Evolutionary conservation across 805 yeast species (phyloP).

Genomic region (Wickerhamiella parazyma): DNA sequence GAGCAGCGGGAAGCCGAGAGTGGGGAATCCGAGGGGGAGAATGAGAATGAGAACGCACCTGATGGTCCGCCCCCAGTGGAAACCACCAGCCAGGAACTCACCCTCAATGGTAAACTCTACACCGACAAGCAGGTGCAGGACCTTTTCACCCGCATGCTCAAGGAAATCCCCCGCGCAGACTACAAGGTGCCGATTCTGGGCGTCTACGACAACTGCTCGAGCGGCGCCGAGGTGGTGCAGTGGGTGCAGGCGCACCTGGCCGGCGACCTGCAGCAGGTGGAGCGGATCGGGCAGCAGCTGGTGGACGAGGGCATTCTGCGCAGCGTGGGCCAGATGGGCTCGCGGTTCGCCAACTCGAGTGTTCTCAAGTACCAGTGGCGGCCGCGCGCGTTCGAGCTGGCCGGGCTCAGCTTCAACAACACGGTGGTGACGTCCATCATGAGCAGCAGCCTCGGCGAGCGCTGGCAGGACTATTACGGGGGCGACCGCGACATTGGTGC

Average conservation of each 20-base stretch:
- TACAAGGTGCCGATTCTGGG: conserved; percentile 59
- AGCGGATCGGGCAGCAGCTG: conserved; percentile 60
- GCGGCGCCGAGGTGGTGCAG: conserved; percentile 46
- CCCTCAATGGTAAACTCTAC: conserved; percentile 24
- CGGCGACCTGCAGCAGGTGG: conserved; percentile 40
- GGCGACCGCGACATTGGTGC: conserved; percentile 26
- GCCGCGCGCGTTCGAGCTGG: conserved; percentile 46
- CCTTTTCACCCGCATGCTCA: conserved; percentile 32
- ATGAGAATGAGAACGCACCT: too few relatives aligned
- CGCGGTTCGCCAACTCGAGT: conserved; percentile 56
- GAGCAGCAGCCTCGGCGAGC: conserved; percentile 8
- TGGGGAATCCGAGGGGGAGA: conserved; percentile 9
- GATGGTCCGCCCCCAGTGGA: conserved; percentile 3
- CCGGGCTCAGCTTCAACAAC: conserved; percentile 23
- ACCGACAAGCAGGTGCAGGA: conserved; percentile 31
- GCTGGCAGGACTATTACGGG: conserved; percentile 7
- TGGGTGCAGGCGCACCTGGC: conserved; percentile 35
- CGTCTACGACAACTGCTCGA: conserved; percentile 45
- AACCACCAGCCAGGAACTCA: conserved; percentile 19
- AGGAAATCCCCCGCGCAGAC: conserved; percentile 38
- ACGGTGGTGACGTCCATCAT: conserved; percentile 4
- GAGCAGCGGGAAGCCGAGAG: conserved; percentile 32
- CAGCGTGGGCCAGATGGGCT: conserved; percentile 48
- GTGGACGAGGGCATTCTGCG: conserved; percentile 45
- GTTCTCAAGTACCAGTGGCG: conserved; percentile 74